Conservation (phyloP, 768 basidiomycete genomes). For the Trametes cingulata region DNA sequence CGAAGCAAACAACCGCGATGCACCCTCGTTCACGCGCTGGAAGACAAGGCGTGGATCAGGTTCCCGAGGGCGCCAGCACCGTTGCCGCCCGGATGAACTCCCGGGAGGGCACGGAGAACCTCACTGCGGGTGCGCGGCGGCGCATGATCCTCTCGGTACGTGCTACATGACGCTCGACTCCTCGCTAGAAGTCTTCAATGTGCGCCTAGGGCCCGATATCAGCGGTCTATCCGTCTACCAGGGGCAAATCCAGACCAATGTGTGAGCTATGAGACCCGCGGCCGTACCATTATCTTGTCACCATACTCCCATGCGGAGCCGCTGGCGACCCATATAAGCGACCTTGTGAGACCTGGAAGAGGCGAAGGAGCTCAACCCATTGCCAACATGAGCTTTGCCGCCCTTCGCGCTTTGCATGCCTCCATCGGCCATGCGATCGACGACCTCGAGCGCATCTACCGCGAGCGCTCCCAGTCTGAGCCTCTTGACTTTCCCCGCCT, state of each 20-base stretch:
- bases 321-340: too few species aligned
- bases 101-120: neutral
- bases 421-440: slow-evolving; percentile 66
- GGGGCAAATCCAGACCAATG: too few species aligned
- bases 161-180: neutral
- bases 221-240: neutral
- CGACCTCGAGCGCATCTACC: slow-evolving; percentile 60
- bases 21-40: neutral
- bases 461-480: slow-evolving; percentile 1
- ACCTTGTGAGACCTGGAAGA: too few species aligned
- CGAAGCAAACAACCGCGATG: neutral
- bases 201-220: neutral
- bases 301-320: too few species aligned
- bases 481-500: slow-evolving; percentile 12
- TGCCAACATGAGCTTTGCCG: slow-evolving; percentile 50
- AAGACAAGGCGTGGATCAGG: neutral
- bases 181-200: neutral
- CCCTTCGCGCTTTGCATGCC: slow-evolving; percentile 59
- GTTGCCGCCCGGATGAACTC: neutral
- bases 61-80: neutral
- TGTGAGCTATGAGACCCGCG: too few species aligned
- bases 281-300: too few species aligned
- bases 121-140: neutral
- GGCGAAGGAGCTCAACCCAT: too few species aligned
- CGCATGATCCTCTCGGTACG: neutral